These are phyloP conservation scores for Claviceps cyperi DNA, from an alignment of 2,329 filamentous ascomycete species.

Conservation along the genomic window DNA sequence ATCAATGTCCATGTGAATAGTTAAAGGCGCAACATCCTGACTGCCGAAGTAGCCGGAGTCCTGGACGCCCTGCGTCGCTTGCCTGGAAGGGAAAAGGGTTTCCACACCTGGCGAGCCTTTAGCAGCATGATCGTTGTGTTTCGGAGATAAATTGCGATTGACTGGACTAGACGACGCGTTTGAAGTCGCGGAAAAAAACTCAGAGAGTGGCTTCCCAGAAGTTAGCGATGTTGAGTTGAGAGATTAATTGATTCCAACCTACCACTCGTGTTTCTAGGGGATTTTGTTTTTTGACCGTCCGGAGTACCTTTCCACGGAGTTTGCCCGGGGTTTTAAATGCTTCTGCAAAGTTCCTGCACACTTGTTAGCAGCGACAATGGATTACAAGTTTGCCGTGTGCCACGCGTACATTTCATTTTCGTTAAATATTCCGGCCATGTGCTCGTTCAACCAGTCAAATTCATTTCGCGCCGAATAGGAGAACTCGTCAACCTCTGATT, in stretches of 20 bases:
- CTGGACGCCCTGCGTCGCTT: conserved; percentile 12
- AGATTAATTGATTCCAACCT: conserved; percentile 19
- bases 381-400: background rate
- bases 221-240: conserved; percentile 12
- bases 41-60: conserved; percentile 65
- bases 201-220: conserved; percentile 38
- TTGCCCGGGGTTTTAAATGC: conserved; percentile 92
- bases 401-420: conserved; percentile 61
- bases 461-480: conserved; percentile 85
- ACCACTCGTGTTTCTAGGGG: conserved; percentile 48
- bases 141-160: conserved; percentile 38
- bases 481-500: conserved; percentile 83
- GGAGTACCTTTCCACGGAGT: conserved; percentile 66
- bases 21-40: conserved; percentile 26
- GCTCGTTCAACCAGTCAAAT: conserved; percentile 95
- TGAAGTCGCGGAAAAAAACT: conserved; percentile 42
- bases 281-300: conserved; percentile 50
- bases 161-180: conserved; percentile 38
- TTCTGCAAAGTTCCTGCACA: conserved; percentile 67
- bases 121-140: conserved; percentile 41
- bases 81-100: conserved; percentile 17
- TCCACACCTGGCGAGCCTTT: conserved; percentile 20
- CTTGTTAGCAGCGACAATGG: conserved; percentile 4
- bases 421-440: conserved; percentile 90
- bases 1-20: conserved; percentile 12